Evolutionary conservation across 805 yeast species (phyloP), one percentile per base, ranked within the genome.

Genomic region (Sugiyamaella mastotermitis): DNA sequence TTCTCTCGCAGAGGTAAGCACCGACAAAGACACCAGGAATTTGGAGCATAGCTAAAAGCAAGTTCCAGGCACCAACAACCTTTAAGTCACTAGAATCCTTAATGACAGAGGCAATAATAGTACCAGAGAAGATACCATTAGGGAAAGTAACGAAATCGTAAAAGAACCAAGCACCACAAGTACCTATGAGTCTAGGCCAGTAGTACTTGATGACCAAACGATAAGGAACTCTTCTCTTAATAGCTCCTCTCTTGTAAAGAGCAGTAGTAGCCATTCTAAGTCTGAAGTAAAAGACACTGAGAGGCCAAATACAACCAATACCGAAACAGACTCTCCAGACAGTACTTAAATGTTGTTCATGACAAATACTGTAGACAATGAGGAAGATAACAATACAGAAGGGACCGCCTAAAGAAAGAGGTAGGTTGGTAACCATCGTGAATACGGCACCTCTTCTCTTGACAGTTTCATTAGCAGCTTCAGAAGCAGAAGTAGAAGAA

Each of bases 111-210:
- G 76, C 51, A 40, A 80, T 76, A 48, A 81, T 80, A 21, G 78
- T 67, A 9, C 72, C 71, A 4, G 82, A 71, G 56, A 80, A 80
- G 36, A 80, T 69, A 55, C 85, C 86, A 54, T 81, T 81, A 9
- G 90, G 88, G 66, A 82, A 83, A 5, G 83, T 77, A 50, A 83
- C 83, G 51, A 82, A 83, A 62, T 83, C 94, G 55, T 80, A 83
- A 50, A 82, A 65, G 64, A 82, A 82, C 92, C 92, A 83, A 41
- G 82, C 72, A 4, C 75, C 78, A 55, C 83, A 76, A 13, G 84
- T 78, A 24, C 90, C 92, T 21, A 81, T 47, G 16, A 83, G 53
- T 40, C 83, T 64, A 30, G 53, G 62, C 88, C 90, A 82, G 62
- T 80, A 80, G 60, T 63, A 82, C 52, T 73, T 76, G 41, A 80